Evolutionary conservation across 768 basidiomycete genomes (phyloP).

Genomic region (Hortiboletus flavorubellus): DNA sequence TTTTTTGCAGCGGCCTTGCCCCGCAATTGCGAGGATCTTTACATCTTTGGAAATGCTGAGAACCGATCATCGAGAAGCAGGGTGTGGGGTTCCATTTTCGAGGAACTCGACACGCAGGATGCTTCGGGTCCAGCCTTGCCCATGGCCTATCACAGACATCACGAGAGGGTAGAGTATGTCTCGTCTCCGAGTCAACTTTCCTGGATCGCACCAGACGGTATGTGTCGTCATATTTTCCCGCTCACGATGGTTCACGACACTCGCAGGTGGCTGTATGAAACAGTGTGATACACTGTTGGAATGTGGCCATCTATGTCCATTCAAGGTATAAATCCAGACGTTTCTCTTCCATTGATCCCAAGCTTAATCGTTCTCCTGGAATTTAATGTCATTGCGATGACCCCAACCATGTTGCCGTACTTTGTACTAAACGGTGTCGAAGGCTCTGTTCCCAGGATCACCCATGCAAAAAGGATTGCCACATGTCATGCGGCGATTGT

Average conservation of each 20-base stretch:
- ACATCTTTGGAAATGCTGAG: constrained; percentile 64
- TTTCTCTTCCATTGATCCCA: background rate
- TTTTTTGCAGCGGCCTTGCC: constrained; percentile 58
- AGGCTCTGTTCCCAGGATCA: constrained; percentile 53
- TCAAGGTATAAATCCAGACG: constrained; percentile 40
- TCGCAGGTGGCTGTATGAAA: constrained; percentile 59
- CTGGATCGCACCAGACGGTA: constrained; percentile 55
- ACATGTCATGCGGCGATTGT: constrained; percentile 52
- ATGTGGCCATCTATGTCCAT: constrained; percentile 67
- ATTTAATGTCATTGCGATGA: constrained; percentile 61
- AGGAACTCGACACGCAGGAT: constrained; percentile 49
- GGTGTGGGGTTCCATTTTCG: constrained; percentile 58
- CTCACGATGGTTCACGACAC: background rate
- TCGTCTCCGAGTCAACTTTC: constrained; percentile 52
- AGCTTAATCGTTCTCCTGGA: background rate
- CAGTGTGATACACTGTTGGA: constrained; percentile 49
- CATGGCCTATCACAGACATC: constrained; percentile 55
- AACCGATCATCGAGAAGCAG: constrained; percentile 46
- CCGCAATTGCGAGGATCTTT: constrained; percentile 70
- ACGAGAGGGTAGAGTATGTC: constrained; percentile 37
- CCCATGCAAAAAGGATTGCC: constrained; percentile 55
- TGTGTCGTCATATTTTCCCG: background rate
- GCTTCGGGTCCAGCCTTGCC: constrained; percentile 53
- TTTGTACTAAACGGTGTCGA: constrained; percentile 48
- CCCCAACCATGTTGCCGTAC: constrained; percentile 45